phyloP scores from a whole-genome alignment of 768 basidiomycete species.

The Fomitopsis pulvina region DNA sequence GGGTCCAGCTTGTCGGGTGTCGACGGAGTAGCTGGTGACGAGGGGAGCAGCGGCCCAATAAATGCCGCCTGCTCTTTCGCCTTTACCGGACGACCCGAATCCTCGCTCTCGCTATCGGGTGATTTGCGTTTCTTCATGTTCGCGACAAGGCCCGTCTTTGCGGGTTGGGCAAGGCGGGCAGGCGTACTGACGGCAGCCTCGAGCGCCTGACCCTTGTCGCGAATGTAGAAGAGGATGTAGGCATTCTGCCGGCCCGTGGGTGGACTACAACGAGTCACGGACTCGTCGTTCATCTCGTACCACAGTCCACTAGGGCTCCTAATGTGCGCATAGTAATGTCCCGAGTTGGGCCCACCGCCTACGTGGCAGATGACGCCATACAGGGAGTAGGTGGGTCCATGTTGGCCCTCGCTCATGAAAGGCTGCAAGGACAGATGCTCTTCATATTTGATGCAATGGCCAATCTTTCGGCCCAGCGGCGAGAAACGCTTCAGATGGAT shows the following conservation, averaged over 20 bases:
- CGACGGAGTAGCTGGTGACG: constrained; percentile 15
- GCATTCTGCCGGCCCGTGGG: constrained; percentile 72
- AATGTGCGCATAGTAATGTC: constrained; percentile 90
- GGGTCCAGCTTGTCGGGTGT: constrained; percentile 32
- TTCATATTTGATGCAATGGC: constrained; percentile 70
- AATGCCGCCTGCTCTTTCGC: constrained; percentile 41
- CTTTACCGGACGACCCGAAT: constrained; percentile 41
- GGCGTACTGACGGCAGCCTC: constrained; percentile 45
- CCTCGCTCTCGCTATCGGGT: constrained; percentile 38
- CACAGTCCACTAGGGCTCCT: constrained; percentile 64
- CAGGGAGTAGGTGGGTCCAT: constrained; percentile 74
- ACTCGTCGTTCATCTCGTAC: constrained; percentile 94
- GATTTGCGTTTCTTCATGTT: constrained; percentile 45
- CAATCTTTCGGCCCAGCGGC: constrained; percentile 83
- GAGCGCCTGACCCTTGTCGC: constrained; percentile 68
- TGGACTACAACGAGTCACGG: constrained; percentile 39
- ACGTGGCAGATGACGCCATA: constrained; percentile 93
- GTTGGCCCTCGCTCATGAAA: constrained; percentile 79
- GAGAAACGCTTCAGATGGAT: constrained; percentile 95
- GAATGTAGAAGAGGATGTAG: constrained; percentile 90
- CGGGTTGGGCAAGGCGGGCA: constrained; percentile 10
- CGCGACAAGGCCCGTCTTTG: constrained; percentile 37
- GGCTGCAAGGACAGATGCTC: constrained; percentile 64
- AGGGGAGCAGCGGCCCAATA: constrained; percentile 63
- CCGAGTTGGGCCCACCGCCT: constrained; percentile 88